Percentiles rank a stretch among this genome's conserved stretches.
These are phyloP conservation scores for Phytophthora macrochlamydospora DNA, from an alignment of 352 stramenopile species.

Conservation along the genomic window DNA sequence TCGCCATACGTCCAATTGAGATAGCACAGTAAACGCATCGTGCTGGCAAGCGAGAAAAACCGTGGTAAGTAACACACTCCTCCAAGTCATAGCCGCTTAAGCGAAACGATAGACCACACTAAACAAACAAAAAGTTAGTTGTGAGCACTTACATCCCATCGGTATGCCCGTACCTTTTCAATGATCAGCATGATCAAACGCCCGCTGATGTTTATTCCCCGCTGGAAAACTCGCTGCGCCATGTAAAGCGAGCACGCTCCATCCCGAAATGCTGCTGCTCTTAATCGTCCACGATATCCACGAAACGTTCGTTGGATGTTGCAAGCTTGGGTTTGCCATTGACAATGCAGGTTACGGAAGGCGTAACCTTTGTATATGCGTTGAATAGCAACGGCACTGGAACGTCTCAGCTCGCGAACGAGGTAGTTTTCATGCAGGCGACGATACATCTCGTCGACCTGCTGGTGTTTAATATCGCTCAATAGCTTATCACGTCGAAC, in stretches of 20 bases:
- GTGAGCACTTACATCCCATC: background rate
- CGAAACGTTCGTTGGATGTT: conserved; percentile 65
- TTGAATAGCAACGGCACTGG: conserved; percentile 55
- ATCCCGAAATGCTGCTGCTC: conserved; percentile 64
- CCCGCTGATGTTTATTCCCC: conserved; percentile 54
- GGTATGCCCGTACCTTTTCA: conserved; percentile 45
- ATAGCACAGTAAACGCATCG: conserved; percentile 53
- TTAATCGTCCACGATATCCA: conserved; percentile 53
- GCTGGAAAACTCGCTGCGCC: conserved; percentile 66
- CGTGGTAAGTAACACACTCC: conserved; percentile 50
- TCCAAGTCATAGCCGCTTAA: conserved; percentile 63
- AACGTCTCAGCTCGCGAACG: conserved; percentile 52
- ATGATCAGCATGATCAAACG: conserved; percentile 58
- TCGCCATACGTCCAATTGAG: conserved; percentile 65
- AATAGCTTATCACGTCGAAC: conserved; percentile 49
- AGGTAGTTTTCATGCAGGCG: conserved; percentile 40
- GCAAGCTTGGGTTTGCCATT: conserved; percentile 36
- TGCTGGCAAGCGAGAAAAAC: conserved; percentile 62
- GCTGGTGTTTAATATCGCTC: conserved; percentile 50
- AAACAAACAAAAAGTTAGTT: background rate
- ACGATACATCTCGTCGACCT: conserved; percentile 47
- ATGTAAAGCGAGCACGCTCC: conserved; percentile 77
- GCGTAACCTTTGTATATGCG: conserved; percentile 59
- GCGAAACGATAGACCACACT: conserved; percentile 75
- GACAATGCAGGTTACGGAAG: conserved; percentile 32